These are phyloP conservation scores for Xylariaceae sp. DNA, from an alignment of 2,329 filamentous ascomycete species.

Conservation along the genomic window DNA sequence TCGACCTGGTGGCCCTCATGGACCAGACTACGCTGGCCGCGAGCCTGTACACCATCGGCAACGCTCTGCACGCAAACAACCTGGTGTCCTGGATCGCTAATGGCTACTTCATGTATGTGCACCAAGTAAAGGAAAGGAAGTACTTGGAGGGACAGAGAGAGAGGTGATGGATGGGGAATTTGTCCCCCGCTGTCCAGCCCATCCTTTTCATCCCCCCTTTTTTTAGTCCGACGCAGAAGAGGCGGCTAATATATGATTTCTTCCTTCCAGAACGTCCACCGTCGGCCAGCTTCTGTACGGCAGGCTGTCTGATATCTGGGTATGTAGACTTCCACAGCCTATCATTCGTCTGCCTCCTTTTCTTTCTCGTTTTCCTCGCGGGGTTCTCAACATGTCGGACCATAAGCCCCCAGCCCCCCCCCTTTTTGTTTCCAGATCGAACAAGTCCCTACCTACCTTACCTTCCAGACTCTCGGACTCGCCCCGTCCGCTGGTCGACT, in stretches of 20 bases:
- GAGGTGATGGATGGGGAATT: too few species aligned
- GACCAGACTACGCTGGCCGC: constrained; percentile 51
- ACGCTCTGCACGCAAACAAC: constrained; percentile 38
- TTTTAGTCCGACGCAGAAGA: background rate
- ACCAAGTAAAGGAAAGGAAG: too few species aligned
- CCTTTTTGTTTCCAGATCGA: too few species aligned
- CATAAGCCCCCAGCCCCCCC: too few species aligned
- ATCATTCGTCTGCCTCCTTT: too few species aligned
- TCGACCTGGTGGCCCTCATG: constrained; percentile 48
- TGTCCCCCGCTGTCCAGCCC: background rate
- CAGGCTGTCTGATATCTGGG: constrained; percentile 38
- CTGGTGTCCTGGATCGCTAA: constrained; percentile 48
- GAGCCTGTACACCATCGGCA: constrained; percentile 47
- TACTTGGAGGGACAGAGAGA: too few species aligned
- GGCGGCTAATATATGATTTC: background rate
- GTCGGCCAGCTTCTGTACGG: constrained; percentile 40
- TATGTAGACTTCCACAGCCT: too few species aligned
- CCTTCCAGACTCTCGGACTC: too few species aligned
- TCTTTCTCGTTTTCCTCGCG: too few species aligned
- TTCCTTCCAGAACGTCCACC: constrained; percentile 31
- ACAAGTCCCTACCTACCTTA: too few species aligned
- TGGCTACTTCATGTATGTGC: constrained; percentile 45
- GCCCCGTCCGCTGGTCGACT: too few species aligned
- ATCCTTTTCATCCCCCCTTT: background rate
- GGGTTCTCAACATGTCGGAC: too few species aligned